Base-by-base conservation (phyloP, 306 rosid genomes). In the Cucumis cinereus region DNA sequence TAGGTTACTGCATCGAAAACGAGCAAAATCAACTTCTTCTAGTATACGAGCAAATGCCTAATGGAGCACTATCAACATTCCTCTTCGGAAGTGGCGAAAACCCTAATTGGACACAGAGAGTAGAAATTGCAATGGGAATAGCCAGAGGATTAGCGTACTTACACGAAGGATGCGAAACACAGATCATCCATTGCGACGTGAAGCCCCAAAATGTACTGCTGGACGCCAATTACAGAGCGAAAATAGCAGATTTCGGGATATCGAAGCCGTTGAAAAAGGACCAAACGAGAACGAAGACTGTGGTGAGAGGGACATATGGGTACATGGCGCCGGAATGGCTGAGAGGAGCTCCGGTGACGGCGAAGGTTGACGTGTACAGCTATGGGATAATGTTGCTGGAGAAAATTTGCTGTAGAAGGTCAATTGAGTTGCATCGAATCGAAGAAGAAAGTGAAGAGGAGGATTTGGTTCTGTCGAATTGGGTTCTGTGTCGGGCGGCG, bases 321-420 rank as follows among this genome's bases (percentile, higher is more conserved):
- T 85, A 82, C 35, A 68, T 85, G 55, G 84, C 86, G 16, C 88
- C 88, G 0, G 83, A 85, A 72, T 82, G 88, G 88, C 81, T 74
- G 28, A 62, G 45, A 28, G 77, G 79, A 45, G 36, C 36, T 71
- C 79, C 86, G 7, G 77, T 82, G 41, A 82, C 86, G 36, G 45
- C 64, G 41, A 81, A 85, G 66, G 83, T 70, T 4, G 83, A 83
- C 36, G 83, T 80, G 1, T 85, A 80, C 49, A 80, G 85, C 78
- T 85, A 63, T 12, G 83, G 86, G 4, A 73, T 85, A 28, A 22
- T 86, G 80, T 6, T 83, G 75, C 40, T 83, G 7, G 89, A 83
- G 83, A 78, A 80, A 33, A 67, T 76, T 40, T 85, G 83, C 10
- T 77, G 82, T 9, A 57, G 78, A 41, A 78, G 83, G 70, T 41